Evolutionary conservation across 768 basidiomycete genomes (phyloP), one percentile per base, ranked within the genome.

Genomic region (Leccinum uliginosum): DNA sequence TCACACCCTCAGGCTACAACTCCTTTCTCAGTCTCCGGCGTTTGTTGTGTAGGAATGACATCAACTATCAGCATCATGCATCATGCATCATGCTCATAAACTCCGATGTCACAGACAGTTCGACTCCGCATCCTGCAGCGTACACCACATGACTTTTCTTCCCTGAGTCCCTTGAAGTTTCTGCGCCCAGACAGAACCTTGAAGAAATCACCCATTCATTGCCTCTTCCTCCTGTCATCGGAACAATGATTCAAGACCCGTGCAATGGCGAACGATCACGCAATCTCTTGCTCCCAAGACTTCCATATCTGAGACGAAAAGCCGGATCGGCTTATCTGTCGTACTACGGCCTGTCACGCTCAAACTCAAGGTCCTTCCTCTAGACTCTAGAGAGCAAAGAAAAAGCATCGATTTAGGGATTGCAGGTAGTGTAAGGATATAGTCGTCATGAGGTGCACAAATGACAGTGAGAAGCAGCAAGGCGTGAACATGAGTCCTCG

Each of bases 401-500:
- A 51, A 40, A 44, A 19, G 29, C 27, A 62, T 57, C 32, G 47
- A 56, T 60, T 62, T 62, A 58, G 55, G 52, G 48, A 23, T 26
- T 45, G 59, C 55, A 62, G 49, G 56, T 70, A 67, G 48, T 61
- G 60, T 68, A 70, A 43, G 65, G 68, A 68, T 68, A 70, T 68
- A 61, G 56, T 68, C 65, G 56, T 64, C 45, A 58, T 51, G 49
- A 65, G 30, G 63, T 60, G 63, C 51, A 48, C 43, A 43, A 55
- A 47, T n/a, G 57, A 48, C 23, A 55, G 57, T 59, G 61, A 44
- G 58, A 54, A 46, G 35, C 50, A 45, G n/a, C 19, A 40, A 52
- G 26, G 38, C 40, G 12, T 46, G 49, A 40, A 35, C n/a, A 51
- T 12, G 46, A 23, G 49, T 55, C 53, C 50, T 59, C 47, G 51